Evolutionary conservation across 169 alveolate species (phyloP).

Genomic region (Plasmodium relictum): DNA sequence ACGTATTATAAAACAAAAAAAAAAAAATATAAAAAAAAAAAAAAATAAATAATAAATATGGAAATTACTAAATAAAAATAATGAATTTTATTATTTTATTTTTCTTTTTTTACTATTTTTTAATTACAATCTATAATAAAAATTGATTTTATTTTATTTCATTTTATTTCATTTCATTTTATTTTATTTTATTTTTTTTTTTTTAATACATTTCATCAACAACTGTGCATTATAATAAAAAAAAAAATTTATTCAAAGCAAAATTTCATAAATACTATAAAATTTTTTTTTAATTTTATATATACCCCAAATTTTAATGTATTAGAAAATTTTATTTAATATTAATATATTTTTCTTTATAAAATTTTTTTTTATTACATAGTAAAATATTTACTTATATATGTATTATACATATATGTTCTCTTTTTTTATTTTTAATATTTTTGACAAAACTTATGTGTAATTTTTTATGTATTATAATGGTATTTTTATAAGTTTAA

Average conservation of each 20-base stretch:
- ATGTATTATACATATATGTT: too few species aligned
- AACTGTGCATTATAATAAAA: neutral
- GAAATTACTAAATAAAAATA: neutral
- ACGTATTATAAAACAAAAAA: constrained; percentile 9
- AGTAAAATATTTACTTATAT: neutral
- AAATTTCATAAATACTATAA: neutral
- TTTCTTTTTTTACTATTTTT: neutral
- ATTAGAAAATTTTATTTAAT: neutral
- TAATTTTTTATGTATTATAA: too few species aligned
- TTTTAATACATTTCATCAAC: neutral
- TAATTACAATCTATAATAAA: neutral
- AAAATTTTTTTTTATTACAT: neutral
- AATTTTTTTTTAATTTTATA: too few species aligned
- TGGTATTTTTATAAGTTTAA: too few species aligned
- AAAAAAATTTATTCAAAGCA: neutral
- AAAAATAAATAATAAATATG: neutral
- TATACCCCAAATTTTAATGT: too few species aligned
- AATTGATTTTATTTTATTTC: neutral
- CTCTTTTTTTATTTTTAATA: too few species aligned
- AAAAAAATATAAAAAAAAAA: neutral
- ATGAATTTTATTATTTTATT: neutral
- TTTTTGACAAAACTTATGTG: too few species aligned
- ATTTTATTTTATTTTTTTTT: neutral
- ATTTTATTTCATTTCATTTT: neutral
- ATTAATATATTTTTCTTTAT: neutral